Percentiles rank a stretch among this genome's conserved stretches.
Evolutionary conservation across 768 basidiomycete species (phyloP).

Genomic region (Tephrocybe sp.): DNA sequence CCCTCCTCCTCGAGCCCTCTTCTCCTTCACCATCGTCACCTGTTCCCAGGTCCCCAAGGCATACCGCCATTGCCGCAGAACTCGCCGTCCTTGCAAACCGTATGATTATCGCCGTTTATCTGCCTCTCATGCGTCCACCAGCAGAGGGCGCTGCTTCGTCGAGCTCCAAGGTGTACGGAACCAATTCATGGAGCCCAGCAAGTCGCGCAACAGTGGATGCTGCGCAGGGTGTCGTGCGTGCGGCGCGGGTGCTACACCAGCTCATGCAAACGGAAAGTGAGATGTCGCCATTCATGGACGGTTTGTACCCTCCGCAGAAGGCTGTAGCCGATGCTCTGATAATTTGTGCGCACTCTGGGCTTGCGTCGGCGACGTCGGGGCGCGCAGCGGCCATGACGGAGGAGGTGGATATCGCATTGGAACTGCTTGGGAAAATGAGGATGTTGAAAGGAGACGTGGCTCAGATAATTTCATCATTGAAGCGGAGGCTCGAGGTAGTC

Average conservation of each 20-base stretch:
- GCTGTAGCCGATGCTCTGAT: conserved; percentile 66
- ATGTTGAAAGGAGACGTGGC: conserved; percentile 19
- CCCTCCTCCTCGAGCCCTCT: conserved; percentile 33
- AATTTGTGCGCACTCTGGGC: conserved; percentile 58
- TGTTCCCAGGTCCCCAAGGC: conserved; percentile 46
- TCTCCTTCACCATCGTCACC: background rate
- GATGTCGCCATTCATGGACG: conserved; percentile 33
- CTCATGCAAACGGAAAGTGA: conserved; percentile 23
- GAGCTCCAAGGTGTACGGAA: conserved; percentile 11
- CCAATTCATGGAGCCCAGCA: conserved; percentile 44
- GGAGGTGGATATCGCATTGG: conserved; percentile 23
- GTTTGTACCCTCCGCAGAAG: conserved; percentile 58
- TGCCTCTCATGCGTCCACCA: conserved; percentile 55
- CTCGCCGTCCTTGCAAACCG: conserved; percentile 58
- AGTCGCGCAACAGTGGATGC: conserved; percentile 59
- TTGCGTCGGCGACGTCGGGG: conserved; percentile 34
- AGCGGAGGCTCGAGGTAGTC: conserved; percentile 19
- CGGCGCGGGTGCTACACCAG: conserved; percentile 40
- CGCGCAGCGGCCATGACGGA: conserved; percentile 19
- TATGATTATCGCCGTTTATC: conserved; percentile 59
- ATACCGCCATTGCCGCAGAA: conserved; percentile 36
- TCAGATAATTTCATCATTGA: conserved; percentile 22
- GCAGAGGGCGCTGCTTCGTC: conserved; percentile 4
- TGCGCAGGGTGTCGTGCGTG: conserved; percentile 60
- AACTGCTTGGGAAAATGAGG: conserved; percentile 19